Evolutionary conservation across 805 yeast species (phyloP).

Genomic region (Torulaspora microellipsoides): DNA sequence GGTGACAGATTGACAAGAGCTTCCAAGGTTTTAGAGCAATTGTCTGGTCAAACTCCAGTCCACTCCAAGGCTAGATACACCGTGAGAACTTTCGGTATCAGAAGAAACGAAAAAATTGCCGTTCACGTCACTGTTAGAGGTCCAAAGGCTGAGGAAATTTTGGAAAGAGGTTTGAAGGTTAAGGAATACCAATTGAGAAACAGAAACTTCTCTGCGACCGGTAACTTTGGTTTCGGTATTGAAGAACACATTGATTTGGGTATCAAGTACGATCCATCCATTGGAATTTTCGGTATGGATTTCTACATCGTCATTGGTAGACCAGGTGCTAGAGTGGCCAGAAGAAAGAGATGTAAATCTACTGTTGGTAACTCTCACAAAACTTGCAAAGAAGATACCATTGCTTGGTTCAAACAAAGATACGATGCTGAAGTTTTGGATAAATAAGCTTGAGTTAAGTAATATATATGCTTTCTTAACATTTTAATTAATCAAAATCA

Average conservation of each 20-base stretch:
- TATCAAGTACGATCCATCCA: conserved; percentile 99
- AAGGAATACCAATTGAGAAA: conserved; percentile 96
- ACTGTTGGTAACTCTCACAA: conserved; percentile 89
- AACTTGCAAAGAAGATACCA: conserved; percentile 89
- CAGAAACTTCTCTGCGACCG: conserved; percentile 96
- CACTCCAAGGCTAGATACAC: conserved; percentile 99
- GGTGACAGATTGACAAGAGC: conserved; percentile 99
- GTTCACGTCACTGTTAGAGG: conserved; percentile 99
- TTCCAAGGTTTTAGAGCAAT: conserved; percentile 98
- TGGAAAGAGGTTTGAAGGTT: conserved; percentile 99
- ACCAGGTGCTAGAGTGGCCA: conserved; percentile 98
- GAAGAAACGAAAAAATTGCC: conserved; percentile 99
- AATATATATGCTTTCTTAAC: conserved; percentile 1
- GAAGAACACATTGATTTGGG: conserved; percentile 99
- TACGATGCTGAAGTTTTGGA: conserved; percentile 97
- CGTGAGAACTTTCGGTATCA: conserved; percentile 99
- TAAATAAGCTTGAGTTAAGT: conserved; percentile 45
- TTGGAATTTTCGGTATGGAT: conserved; percentile 99
- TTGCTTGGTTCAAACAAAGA: conserved; percentile 98
- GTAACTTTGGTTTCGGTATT: conserved; percentile 99
- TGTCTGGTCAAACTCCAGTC: conserved; percentile 99
- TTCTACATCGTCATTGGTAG: conserved; percentile 99
- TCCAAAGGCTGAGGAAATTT: conserved; percentile 99
- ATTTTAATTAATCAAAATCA: not conserved
- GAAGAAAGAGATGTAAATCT: conserved; percentile 94